Evolutionary conservation across 2,329 filamentous ascomycete species (phyloP), one percentile per base, ranked within the genome.

Genomic region (Claviceps lovelessii): DNA sequence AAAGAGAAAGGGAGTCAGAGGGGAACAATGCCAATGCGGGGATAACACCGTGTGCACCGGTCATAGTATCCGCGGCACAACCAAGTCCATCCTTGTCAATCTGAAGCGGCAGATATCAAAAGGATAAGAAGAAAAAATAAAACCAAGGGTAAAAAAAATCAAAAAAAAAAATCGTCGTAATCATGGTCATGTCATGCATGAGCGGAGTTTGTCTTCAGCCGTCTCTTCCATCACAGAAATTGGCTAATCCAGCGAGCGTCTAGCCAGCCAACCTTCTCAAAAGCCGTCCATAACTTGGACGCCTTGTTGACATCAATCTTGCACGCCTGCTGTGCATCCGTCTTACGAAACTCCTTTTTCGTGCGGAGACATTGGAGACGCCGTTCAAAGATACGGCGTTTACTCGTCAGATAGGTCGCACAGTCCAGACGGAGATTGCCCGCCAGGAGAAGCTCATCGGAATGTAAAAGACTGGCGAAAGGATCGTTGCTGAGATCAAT

Each of bases 291-390:
- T 49, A 97, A 76, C 69, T 91, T 91, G 60, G 88, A 94, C 3
- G 90, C 89, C 75, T 96, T 97, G 76, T 96, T 96, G 67, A 97
- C 91, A 64, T 97, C 91, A 59, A 96, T 95, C 74, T 94, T 94
- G 78, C 89, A 95, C n/a, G 88, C 89, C 68, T 95, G 88, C 69
- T 97, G 91, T 5, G 90, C 89, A 66, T 95, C 88, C 1, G 91
- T 97, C 78, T 95, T 95, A 67, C 88, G 84, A 68, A 95, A 96
- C 64, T 90, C 86, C 70, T 94, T 93, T 65, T 79, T 79, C 41
- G 81, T 82, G 55, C 74, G 72, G 2, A 83, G 79, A 57, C 79
- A 80, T 52, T 85, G 80, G 39, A 91, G 78, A 45, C 88, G 82
- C 51, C 83, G 82, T 54, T 85, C 76, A 68, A 97, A 97, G 65